phyloP scores from a whole-genome alignment of 345 rosid species.

The Murraya koenigii region DNA sequence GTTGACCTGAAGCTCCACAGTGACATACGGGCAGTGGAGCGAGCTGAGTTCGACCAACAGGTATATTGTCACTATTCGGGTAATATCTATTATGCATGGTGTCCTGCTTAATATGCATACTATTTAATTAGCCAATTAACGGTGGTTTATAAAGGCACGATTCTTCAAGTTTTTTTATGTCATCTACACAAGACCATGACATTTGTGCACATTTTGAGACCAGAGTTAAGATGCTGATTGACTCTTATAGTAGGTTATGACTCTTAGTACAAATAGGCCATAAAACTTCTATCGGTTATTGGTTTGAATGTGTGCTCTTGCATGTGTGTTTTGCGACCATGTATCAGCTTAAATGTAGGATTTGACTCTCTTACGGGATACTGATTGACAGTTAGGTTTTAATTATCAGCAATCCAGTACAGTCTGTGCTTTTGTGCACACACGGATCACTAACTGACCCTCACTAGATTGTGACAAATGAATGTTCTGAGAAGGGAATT shows the following conservation, averaged over 20 bases:
- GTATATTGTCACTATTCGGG: constrained; percentile 22
- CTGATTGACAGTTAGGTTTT: no score
- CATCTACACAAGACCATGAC: not conserved
- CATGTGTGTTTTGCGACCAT: no score
- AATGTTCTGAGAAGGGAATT: not conserved
- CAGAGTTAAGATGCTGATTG: not conserved
- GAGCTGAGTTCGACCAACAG: constrained; percentile 91
- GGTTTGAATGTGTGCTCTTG: not conserved
- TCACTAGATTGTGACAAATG: not conserved
- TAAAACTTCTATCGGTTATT: not conserved
- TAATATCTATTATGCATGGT: not conserved
- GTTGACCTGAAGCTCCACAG: constrained; percentile 67
- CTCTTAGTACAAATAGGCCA: not conserved
- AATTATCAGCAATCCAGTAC: not conserved
- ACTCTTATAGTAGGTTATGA: not conserved
- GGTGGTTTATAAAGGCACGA: not conserved
- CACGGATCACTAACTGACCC: no score
- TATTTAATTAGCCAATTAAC: not conserved
- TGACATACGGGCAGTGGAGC: constrained; percentile 80
- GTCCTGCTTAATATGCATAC: not conserved
- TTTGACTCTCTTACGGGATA: no score
- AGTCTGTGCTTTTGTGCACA: not conserved
- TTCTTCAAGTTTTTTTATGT: not conserved
- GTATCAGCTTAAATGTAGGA: no score
- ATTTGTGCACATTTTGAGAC: not conserved